These are phyloP conservation scores for Paramecium primaurelia DNA, from an alignment of 73 alveolate species.

Conservation along the genomic window DNA sequence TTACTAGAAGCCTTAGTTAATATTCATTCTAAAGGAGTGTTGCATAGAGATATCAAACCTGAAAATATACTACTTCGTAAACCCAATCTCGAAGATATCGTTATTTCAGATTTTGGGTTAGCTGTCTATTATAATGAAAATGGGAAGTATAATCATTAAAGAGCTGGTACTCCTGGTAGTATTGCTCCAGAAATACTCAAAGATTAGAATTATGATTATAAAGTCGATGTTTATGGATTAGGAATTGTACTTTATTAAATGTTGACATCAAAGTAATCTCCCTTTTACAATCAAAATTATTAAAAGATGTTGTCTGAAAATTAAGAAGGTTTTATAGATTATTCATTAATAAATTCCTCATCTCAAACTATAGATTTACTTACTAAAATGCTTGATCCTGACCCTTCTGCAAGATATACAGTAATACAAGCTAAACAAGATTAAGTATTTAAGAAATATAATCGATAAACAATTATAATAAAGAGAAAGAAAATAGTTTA, in stretches of 20 bases:
- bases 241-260: conserved; percentile 73
- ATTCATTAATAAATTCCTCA: background rate
- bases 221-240: conserved; percentile 71
- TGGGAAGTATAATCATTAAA: conserved; percentile 37
- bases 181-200: conserved; percentile 55
- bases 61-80: conserved; percentile 55
- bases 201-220: conserved; percentile 11
- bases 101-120: conserved; percentile 52
- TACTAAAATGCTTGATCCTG: background rate
- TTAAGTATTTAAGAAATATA: background rate
- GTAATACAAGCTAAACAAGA: background rate
- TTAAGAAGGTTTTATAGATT: conserved; percentile 6
- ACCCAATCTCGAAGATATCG: background rate
- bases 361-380: background rate
- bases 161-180: conserved; percentile 58
- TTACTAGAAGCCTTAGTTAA: background rate
- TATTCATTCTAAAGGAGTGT: conserved; percentile 51
- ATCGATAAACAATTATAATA: background rate
- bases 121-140: conserved; percentile 48
- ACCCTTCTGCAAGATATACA: background rate
- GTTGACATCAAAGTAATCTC: conserved; percentile 70
- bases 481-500: background rate
- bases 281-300: conserved; percentile 43
- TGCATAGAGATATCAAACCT: conserved; percentile 69
- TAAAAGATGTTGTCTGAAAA: background rate